Base-by-base conservation (phyloP, 2,329 filamentous ascomycete genomes). In the Cladosporium oxysporum region DNA sequence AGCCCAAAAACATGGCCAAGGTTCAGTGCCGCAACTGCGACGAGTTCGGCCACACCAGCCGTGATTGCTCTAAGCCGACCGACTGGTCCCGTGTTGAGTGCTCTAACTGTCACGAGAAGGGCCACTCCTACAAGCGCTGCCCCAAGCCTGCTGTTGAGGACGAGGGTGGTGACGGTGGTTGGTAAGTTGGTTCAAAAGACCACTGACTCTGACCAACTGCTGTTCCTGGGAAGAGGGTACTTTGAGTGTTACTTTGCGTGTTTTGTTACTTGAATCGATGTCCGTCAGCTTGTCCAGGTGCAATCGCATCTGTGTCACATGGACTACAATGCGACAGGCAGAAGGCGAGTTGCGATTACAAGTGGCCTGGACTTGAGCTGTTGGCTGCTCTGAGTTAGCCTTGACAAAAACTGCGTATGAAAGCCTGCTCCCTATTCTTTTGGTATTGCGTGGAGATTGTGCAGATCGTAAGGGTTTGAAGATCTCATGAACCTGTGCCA, bases 1-100 rank as follows among this genome's bases (percentile, higher is more conserved):
- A 87, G 75, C 87, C 84, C 18, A 83, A 83, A 65, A 84, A 85
- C 66, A 74, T 81, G 81, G 69, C 72, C 62, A 80, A 79, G 72
- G 78, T 79, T 75, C 82, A 74, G 81, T 81, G 83, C 71, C 77
- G 74, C 65, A 82, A 82, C 74, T 84, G 83, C 68, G 76, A 76
- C 14, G 75, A 81, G 66, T 66, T 66, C 11, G 73, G 72, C 6
- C 73, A 74, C 65, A 66, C 55, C 6, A 35, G 66, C 26, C 69
- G 69, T 31, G 70, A 73, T 26, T 76, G 75, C 66, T 66, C 67
- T 2, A 69, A 71, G 66, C 71, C 74, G 1, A 71, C 71, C 18
- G 72, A 75, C 62, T 75, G 81, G 81, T 70, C 73, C 35, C 79
- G 79, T 69, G 79, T 79, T 73, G 82, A 75, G 81, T 82, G 83